These are phyloP conservation scores for Ceratonia siliqua DNA, from an alignment of 306 rosid species.

Conservation along the genomic window DNA sequence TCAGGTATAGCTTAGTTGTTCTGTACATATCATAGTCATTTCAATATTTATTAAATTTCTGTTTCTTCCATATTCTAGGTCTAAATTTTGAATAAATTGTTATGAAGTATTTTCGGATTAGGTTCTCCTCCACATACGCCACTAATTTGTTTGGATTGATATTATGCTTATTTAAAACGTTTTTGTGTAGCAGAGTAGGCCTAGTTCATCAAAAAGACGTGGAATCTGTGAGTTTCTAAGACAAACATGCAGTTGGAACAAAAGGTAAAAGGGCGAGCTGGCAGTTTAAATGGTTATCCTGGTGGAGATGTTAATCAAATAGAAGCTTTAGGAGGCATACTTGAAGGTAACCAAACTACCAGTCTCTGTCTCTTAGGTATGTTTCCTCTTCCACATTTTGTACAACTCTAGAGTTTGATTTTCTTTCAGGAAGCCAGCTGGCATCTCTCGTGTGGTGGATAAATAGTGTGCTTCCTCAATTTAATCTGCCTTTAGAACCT, in stretches of 20 bases:
- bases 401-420: slow-evolving; percentile 24
- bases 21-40: not conserved
- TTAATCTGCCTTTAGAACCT: slow-evolving; percentile 68
- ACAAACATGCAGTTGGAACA: slow-evolving; percentile 59
- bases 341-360: slow-evolving; percentile 42
- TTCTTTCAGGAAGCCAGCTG: slow-evolving; percentile 55
- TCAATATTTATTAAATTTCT: not conserved
- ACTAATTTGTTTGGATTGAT: slow-evolving; percentile 1
- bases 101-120: not conserved
- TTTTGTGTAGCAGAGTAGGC: slow-evolving; percentile 35
- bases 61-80: not conserved
- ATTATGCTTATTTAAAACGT: slow-evolving; percentile 8
- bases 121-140: not conserved
- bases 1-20: not conserved
- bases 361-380: slow-evolving; percentile 1
- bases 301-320: slow-evolving; percentile 30
- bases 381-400: slow-evolving; percentile 20
- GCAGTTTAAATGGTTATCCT: slow-evolving; percentile 44
- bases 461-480: slow-evolving; percentile 68
- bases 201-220: slow-evolving; percentile 26
- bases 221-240: slow-evolving; percentile 33
- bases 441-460: slow-evolving; percentile 76
- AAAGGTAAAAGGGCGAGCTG: slow-evolving; percentile 42
- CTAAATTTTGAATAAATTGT: not conserved
- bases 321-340: slow-evolving; percentile 41